Percentiles rank a stretch among this genome's conserved stretches.
phyloP scores from a whole-genome alignment of 805 yeast genomes.

The Barnettozyma sp. region DNA sequence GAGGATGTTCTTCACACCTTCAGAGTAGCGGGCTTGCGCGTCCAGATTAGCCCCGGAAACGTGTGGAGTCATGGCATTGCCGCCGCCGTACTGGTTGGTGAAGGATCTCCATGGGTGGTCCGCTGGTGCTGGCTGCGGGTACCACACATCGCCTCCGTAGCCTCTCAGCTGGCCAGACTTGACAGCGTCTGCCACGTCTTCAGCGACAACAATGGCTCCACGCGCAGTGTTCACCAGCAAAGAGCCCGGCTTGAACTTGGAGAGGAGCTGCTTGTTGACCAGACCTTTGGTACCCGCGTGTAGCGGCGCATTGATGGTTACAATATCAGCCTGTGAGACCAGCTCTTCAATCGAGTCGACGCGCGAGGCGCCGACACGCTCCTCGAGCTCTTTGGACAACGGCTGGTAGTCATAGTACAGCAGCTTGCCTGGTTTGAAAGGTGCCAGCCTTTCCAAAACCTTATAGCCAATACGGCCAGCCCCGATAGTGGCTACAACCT shows the following conservation, averaged over 20 bases:
- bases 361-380: slow-evolving; percentile 51
- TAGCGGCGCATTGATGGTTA: slow-evolving; percentile 71
- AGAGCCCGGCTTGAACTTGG: slow-evolving; percentile 68
- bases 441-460: slow-evolving; percentile 60
- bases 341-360: slow-evolving; percentile 56
- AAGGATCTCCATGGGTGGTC: slow-evolving; percentile 73
- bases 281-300: slow-evolving; percentile 64
- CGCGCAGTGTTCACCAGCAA: slow-evolving; percentile 75
- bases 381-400: slow-evolving; percentile 51
- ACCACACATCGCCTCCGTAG: slow-evolving; percentile 85
- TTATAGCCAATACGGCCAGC: slow-evolving; percentile 79
- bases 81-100: slow-evolving; percentile 59
- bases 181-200: slow-evolving; percentile 73
- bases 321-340: slow-evolving; percentile 62
- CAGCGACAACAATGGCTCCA: slow-evolving; percentile 69
- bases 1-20: slow-evolving; percentile 61
- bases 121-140: slow-evolving; percentile 75
- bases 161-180: slow-evolving; percentile 63
- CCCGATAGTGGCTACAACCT: slow-evolving; percentile 74
- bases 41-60: slow-evolving; percentile 74
- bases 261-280: slow-evolving; percentile 55
- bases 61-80: slow-evolving; percentile 84
- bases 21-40: slow-evolving; percentile 70
- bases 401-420: slow-evolving; percentile 72
- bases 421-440: slow-evolving; percentile 70